Base-by-base conservation (phyloP, 1,284 basidiomycete species). In the Irpex sp. region DNA sequence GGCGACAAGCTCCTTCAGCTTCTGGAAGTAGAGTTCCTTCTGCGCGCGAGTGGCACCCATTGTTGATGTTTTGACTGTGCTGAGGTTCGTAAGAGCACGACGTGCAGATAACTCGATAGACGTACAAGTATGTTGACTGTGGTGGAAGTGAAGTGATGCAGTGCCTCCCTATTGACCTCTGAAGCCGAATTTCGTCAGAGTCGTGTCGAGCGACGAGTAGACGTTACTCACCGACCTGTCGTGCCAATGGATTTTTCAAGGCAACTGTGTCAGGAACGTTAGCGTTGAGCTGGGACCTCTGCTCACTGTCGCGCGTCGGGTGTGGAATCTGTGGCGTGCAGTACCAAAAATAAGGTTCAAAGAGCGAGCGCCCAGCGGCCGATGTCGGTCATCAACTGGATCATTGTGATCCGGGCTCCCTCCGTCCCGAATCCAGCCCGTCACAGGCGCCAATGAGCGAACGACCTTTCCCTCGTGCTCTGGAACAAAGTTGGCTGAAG, bases 11-110 rank as follows among this genome's bases (percentile, higher is more conserved):
- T 94, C 91, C 83, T 90, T 93, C 78, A 99, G 89, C 83, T 96
- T 97, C 69, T 78, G 79, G 78, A 99, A 98, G 87, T 98, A 99
- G 51, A 87, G 69, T 72, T 91, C 91, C 84, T 98, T 98, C 73
- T 94, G 90, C 75, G 89, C 86, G 68, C 93, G 90, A 79, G 88
- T 86, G 68, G 83, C 91, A 85, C 94, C 96, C 95, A 98, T 98
- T 84, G 77, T 54, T 14, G 33, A 16, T 16, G 52, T 87, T 69
- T 69, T 66, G 64, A 64, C 63, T 58, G 61, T 63, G 65, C 52
- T 7, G 19, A 9, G 6, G 28, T 18, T 16, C 8, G 58, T 59
- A 18, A 62, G 52, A 37, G 33, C 18, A 9, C 57, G 19, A 52
- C 18, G 21, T 3, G 8, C 35, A 39, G 7, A 12, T 57, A 51